Evolutionary conservation across 2,329 filamentous ascomycete species (phyloP).

Genomic region (Fusarium musae): DNA sequence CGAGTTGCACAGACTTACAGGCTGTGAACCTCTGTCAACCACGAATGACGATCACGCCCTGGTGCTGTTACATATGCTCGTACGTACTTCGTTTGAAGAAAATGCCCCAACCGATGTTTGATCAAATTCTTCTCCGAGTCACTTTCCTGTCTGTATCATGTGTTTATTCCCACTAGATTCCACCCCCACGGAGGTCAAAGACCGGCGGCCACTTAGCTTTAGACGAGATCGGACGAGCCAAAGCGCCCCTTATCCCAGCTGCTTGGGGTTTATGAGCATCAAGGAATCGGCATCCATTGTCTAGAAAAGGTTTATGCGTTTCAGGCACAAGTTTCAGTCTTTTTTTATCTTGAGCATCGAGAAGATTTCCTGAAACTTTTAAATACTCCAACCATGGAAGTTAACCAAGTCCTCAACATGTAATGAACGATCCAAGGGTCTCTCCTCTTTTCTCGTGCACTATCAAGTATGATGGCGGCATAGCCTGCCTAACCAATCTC

Average conservation of each 20-base stretch:
- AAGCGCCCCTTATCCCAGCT: conserved; percentile 22
- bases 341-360: background rate
- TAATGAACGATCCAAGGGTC: background rate
- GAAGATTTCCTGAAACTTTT: background rate
- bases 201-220: conserved; percentile 31
- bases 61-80: conserved; percentile 25
- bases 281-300: background rate
- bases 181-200: conserved; percentile 47
- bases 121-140: conserved; percentile 17
- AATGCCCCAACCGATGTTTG: conserved; percentile 21
- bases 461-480: conserved; percentile 14
- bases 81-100: conserved; percentile 11
- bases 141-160: conserved; percentile 25
- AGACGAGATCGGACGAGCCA: conserved; percentile 12
- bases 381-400: background rate
- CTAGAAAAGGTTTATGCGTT: background rate
- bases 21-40: conserved; percentile 5
- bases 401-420: background rate
- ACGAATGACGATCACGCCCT: conserved; percentile 16
- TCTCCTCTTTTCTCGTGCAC: background rate
- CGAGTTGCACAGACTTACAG: conserved; percentile 7
- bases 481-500: conserved; percentile 28
- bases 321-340: background rate
- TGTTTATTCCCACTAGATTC: conserved; percentile 37
- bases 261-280: background rate